Conservation (phyloP, 331 rosid genomes). For the Prunus yedoensis region DNA sequence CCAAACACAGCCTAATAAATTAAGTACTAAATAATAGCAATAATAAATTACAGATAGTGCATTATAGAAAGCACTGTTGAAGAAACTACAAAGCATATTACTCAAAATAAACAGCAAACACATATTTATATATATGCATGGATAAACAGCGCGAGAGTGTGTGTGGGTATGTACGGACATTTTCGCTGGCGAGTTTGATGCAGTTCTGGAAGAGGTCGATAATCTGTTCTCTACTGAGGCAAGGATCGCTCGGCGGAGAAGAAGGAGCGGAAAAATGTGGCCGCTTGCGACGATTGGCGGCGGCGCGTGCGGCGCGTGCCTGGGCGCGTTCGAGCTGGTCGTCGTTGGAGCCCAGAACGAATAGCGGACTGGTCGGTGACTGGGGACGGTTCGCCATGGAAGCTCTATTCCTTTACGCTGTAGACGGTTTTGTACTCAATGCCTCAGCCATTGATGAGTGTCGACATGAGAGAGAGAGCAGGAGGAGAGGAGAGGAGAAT, state of each 20-base stretch:
- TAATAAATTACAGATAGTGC: neutral
- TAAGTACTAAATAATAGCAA: neutral
- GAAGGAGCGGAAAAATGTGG: neutral
- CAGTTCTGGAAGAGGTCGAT: constrained; percentile 82
- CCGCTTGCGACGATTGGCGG: constrained; percentile 48
- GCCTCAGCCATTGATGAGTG: neutral
- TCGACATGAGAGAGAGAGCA: neutral
- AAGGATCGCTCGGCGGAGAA: constrained; percentile 22
- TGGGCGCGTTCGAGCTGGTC: constrained; percentile 86
- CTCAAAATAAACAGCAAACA: neutral
- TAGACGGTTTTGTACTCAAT: neutral
- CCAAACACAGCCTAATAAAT: neutral
- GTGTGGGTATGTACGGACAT: constrained; percentile 36
- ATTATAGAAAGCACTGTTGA: neutral
- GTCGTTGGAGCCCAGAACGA: constrained; percentile 69
- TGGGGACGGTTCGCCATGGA: constrained; percentile 44
- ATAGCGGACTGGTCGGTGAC: constrained; percentile 66
- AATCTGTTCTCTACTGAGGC: constrained; percentile 74
- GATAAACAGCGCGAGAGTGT: neutral
- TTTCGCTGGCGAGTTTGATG: constrained; percentile 97
- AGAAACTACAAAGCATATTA: neutral
- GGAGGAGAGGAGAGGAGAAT: neutral
- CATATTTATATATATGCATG: neutral
- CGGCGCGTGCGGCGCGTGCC: constrained; percentile 89
- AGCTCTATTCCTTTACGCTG: constrained; percentile 38